Conservation (phyloP, 2,329 filamentous ascomycete genomes). For the Pseudogymnoascus sp. region DNA sequence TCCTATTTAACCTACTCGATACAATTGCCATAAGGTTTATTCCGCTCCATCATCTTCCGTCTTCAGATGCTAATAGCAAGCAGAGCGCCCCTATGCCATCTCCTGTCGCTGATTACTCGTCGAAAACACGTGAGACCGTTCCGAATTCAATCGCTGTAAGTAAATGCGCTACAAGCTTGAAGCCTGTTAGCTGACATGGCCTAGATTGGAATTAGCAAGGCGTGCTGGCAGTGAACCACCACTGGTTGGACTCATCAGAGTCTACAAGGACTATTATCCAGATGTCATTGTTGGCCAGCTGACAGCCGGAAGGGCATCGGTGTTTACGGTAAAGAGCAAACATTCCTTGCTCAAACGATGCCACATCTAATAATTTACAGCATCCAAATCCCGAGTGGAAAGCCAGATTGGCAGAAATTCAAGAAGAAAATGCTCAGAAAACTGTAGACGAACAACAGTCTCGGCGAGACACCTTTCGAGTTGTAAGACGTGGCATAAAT, state of each 20-base stretch:
- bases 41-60: background rate
- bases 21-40: conserved; percentile 64
- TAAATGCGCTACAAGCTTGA: conserved; percentile 10
- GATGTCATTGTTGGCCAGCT: conserved; percentile 74
- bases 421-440: conserved; percentile 46
- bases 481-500: conserved; percentile 45
- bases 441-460: conserved; percentile 35
- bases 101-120: conserved; percentile 70
- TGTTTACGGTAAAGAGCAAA: conserved; percentile 46
- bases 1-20: conserved; percentile 75
- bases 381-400: conserved; percentile 74
- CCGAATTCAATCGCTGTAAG: conserved; percentile 67
- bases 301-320: conserved; percentile 50
- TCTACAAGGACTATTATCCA: conserved; percentile 89
- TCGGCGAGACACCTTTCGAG: conserved; percentile 51
- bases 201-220: conserved; percentile 48
- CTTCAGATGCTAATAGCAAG: conserved; percentile 1
- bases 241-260: conserved; percentile 63
- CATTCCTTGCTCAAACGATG: background rate
- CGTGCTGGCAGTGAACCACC: conserved; percentile 65
- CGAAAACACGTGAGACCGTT: conserved; percentile 78
- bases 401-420: conserved; percentile 57
- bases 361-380: conserved; percentile 33
- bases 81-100: conserved; percentile 54
- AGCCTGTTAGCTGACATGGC: background rate